Evolutionary conservation across 1,139 yeast genomes (phyloP).

Genomic region (Saccharomycopsis hybrid): DNA sequence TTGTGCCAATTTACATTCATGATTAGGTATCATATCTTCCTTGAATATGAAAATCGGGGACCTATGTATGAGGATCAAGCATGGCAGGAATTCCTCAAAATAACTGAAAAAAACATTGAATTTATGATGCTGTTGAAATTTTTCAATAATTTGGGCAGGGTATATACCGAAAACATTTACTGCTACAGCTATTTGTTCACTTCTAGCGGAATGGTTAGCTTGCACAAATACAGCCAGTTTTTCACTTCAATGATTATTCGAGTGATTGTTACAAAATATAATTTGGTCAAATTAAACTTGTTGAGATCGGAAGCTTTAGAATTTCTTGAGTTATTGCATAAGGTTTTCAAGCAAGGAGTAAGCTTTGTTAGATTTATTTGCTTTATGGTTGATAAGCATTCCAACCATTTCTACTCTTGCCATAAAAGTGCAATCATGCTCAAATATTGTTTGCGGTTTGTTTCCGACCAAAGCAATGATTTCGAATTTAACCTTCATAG

Average conservation of each 20-base stretch:
- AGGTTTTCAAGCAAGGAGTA: background rate
- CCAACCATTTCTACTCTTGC: conserved; percentile 1
- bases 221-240: conserved; percentile 8
- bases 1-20: conserved; percentile 12
- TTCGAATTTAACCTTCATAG: conserved; percentile 1
- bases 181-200: conserved; percentile 11
- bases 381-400: background rate
- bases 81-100: background rate
- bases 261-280: conserved; percentile 8
- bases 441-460: conserved; percentile 7
- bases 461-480: background rate
- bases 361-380: background rate
- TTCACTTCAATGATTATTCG: conserved; percentile 11
- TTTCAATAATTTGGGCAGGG: conserved; percentile 12
- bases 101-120: background rate
- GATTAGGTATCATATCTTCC: conserved; percentile 13
- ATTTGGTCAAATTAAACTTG: background rate
- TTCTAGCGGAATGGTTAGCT: background rate
- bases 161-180: conserved; percentile 10
- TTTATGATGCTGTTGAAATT: conserved; percentile 2
- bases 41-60: conserved; percentile 11
- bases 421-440: background rate
- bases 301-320: background rate
- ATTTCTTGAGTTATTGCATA: background rate
- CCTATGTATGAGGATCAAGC: background rate